A percentile compares a stretch with the other conserved stretches of the same genome.
Evolutionary conservation across 1,139 yeast species (phyloP).

Genomic region (Debaryomyces singareniensis): DNA sequence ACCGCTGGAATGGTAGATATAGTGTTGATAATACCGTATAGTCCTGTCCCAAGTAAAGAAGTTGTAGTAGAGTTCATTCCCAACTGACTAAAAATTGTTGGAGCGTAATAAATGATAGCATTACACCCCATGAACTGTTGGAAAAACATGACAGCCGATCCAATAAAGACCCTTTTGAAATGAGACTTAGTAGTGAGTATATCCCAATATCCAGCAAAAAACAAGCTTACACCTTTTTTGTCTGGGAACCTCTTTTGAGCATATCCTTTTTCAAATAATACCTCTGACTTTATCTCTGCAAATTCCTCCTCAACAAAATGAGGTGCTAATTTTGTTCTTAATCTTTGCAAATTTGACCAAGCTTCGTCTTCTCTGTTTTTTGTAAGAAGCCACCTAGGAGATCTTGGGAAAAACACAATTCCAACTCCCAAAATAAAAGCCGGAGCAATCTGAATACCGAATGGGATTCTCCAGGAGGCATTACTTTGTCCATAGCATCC

Average conservation of each 20-base stretch:
- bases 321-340: no score
- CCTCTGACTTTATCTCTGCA: slow-evolving; percentile 15
- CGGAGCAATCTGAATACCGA: slow-evolving; percentile 36
- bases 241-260: no score
- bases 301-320: slow-evolving; percentile 21
- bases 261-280: slow-evolving; percentile 12
- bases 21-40: slow-evolving; percentile 49
- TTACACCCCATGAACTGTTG: slow-evolving; percentile 31
- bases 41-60: slow-evolving; percentile 51
- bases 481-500: slow-evolving; percentile 13
- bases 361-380: slow-evolving; percentile 32
- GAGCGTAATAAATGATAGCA: slow-evolving; percentile 29
- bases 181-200: slow-evolving; percentile 30
- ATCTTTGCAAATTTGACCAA: slow-evolving; percentile 16
- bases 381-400: slow-evolving; percentile 42
- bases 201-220: slow-evolving; percentile 67
- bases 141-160: slow-evolving; percentile 24
- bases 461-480: slow-evolving; percentile 31
- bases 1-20: slow-evolving; percentile 38
- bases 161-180: slow-evolving; percentile 43
- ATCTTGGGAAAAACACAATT: slow-evolving; percentile 35
- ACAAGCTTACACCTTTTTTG: slow-evolving; percentile 33
- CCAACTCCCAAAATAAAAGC: slow-evolving; percentile 36
- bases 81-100: slow-evolving; percentile 24
- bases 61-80: slow-evolving; percentile 29